Evolutionary conservation across 2,329 filamentous ascomycete genomes (phyloP).

Genomic region (Ceratocystis destructans): DNA sequence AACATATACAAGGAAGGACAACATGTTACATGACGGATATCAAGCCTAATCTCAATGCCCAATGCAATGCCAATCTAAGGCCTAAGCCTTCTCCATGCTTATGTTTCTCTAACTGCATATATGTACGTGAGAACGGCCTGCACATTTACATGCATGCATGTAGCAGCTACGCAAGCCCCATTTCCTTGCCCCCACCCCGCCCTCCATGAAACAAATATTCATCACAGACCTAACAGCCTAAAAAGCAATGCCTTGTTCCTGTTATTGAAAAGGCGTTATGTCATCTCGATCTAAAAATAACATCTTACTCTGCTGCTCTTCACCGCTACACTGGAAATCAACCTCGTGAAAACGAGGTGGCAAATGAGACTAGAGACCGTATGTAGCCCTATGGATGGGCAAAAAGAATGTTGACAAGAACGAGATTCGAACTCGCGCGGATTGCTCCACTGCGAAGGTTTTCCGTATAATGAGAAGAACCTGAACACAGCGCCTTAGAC

Average conservation of each 20-base stretch:
- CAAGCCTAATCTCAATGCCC: background rate
- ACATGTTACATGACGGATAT: too few species aligned
- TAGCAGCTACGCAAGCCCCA: background rate
- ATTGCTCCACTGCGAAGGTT: conserved; percentile 12
- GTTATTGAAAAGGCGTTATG: background rate
- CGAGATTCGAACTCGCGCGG: conserved; percentile 15
- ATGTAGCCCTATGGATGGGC: too few species aligned
- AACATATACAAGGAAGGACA: too few species aligned
- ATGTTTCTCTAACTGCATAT: background rate
- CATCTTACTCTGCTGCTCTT: background rate
- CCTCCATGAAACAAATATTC: background rate
- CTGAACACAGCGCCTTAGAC: conserved; percentile 15
- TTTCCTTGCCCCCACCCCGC: background rate
- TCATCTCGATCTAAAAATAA: background rate
- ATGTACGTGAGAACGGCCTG: background rate
- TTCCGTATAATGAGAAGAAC: background rate
- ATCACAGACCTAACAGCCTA: too few species aligned
- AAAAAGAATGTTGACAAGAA: conserved; percentile 11
- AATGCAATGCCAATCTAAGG: background rate
- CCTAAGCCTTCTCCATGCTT: background rate
- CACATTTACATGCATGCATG: background rate
- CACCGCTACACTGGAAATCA: background rate
- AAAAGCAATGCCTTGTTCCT: too few species aligned
- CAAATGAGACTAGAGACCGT: background rate
- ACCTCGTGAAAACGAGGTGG: background rate